Base-by-base conservation (phyloP, 257 asterid genomes). In the Thymus mandschuricus region DNA sequence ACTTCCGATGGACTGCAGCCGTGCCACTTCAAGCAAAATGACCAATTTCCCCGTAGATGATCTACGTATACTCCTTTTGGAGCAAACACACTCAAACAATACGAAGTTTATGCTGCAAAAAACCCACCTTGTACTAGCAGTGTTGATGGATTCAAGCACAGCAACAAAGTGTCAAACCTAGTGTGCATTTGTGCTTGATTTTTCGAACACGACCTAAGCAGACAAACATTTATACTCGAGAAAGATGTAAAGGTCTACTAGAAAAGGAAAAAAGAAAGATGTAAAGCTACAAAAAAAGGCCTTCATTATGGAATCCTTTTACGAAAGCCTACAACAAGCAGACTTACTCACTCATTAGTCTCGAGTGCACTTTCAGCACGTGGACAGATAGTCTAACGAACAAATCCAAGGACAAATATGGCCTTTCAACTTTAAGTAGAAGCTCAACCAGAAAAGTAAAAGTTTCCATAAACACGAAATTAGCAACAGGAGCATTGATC, bases 391-490 rank as follows among this genome's bases (percentile, higher is more conserved):
- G 0, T 35, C 48, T 43, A 1, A 5, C 44, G 46, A 38, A 48
- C 66, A 33, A 33, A 10, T 27, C 5, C 41, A 33, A 28, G 34
- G 35, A 5, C 31, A 30, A 45, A 9, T 41, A 58, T 31, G 56
- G 8, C 44, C 15, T 45, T 43, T 8, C 27, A 69, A 43, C 34
- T 56, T 41, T n/a, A 69, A 29, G 66, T 56, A 60, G 50, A 35
- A 60, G 13, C 51, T 52, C 56, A 29, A 52, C 9, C 57, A 64
- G 48, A 54, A 28, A 62, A 44, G 15, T 52, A 67, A 5, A 40
- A 72, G n/a, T 30, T 30, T 60, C 60, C 60, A 13, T 13, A 21
- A 40, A 48, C 6, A 67, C 50, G 4, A 11, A 44, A 10, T 27
- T 6, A 45, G 31, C 29, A 21, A 45, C 57, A 65, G 43, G 30